Evolutionary conservation across 495 filamentous ascomycete species (phyloP).

Genomic region (Xylaria acuta): DNA sequence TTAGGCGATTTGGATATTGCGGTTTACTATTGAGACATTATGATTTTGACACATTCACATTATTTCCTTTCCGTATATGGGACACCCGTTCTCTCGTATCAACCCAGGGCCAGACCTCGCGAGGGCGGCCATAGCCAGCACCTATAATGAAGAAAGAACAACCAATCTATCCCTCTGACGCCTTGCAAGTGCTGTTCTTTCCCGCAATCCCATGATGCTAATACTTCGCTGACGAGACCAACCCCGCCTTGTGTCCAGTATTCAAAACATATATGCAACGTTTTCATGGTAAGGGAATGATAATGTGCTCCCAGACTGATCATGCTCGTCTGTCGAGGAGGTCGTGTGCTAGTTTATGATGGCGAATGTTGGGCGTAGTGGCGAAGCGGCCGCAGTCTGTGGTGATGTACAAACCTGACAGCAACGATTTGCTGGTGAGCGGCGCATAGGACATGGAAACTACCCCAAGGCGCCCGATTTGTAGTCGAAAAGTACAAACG

Average conservation of each 20-base stretch:
- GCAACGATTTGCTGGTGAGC: background rate
- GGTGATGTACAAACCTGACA: conserved; percentile 2
- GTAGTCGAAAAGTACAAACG: background rate
- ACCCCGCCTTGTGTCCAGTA: conserved; percentile 18
- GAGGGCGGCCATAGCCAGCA: background rate
- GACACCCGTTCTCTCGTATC: background rate
- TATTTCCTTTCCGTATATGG: conserved; percentile 21
- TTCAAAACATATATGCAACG: conserved; percentile 25
- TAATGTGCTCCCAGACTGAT: background rate
- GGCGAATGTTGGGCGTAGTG: background rate
- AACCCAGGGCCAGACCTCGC: background rate
- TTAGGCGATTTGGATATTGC: conserved; percentile 6
- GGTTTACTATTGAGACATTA: conserved; percentile 44
- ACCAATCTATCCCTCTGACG: conserved; percentile 18
- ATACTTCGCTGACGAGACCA: conserved; percentile 10
- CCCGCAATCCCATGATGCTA: conserved; percentile 1
- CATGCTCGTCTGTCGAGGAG: background rate
- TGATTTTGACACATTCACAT: conserved; percentile 37
- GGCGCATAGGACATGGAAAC: background rate
- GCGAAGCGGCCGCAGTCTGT: background rate
- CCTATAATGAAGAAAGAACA: conserved; percentile 11
- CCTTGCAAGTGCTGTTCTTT: conserved; percentile 14
- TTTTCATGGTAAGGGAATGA: background rate
- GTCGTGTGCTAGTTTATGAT: background rate
- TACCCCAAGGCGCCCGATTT: background rate